These are phyloP conservation scores for Lactarius hengduanensis DNA, from an alignment of 768 basidiomycete species.

Conservation along the genomic window DNA sequence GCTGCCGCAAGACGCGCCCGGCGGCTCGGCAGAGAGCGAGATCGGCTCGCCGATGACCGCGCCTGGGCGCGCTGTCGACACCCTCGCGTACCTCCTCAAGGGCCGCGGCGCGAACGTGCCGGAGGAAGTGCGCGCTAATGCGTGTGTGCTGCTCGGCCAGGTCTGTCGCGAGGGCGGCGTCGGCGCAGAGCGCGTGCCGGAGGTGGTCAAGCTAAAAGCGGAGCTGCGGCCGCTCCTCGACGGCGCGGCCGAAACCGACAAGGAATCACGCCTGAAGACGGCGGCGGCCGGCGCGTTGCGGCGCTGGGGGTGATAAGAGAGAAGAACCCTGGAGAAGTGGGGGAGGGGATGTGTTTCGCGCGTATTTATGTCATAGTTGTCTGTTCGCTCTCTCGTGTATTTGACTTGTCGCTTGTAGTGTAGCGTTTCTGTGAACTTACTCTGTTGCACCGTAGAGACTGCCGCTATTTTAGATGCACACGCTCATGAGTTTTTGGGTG, in stretches of 20 bases:
- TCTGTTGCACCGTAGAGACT: conserved; percentile 4
- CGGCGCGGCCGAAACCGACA: conserved; percentile 41
- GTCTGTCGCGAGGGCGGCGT: conserved; percentile 53
- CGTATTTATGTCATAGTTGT: conserved; percentile 9
- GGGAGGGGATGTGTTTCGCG: neutral
- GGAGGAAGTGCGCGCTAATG: conserved; percentile 74
- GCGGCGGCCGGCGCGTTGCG: conserved; percentile 43
- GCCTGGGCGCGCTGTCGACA: conserved; percentile 63
- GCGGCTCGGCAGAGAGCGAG: conserved; percentile 38
- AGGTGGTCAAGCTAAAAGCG: conserved; percentile 50
- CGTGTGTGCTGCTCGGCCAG: conserved; percentile 69
- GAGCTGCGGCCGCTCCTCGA: conserved; percentile 50
- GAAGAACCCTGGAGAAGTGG: too few species aligned
- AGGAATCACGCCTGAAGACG: conserved; percentile 39
- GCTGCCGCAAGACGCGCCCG: conserved; percentile 42
- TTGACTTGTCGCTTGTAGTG: conserved; percentile 23
- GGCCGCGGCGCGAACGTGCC: conserved; percentile 52
- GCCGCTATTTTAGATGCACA: conserved; percentile 1
- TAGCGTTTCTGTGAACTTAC: conserved; percentile 10
- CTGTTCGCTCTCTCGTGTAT: conserved; percentile 13
- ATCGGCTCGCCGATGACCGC: conserved; percentile 49
- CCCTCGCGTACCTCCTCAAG: conserved; percentile 60
- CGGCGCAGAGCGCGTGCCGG: conserved; percentile 38
- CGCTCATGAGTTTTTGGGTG: neutral
- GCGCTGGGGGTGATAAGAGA: conserved; percentile 20